phyloP scores from a whole-genome alignment of 495 filamentous ascomycete species.

The Cercophora samala region DNA sequence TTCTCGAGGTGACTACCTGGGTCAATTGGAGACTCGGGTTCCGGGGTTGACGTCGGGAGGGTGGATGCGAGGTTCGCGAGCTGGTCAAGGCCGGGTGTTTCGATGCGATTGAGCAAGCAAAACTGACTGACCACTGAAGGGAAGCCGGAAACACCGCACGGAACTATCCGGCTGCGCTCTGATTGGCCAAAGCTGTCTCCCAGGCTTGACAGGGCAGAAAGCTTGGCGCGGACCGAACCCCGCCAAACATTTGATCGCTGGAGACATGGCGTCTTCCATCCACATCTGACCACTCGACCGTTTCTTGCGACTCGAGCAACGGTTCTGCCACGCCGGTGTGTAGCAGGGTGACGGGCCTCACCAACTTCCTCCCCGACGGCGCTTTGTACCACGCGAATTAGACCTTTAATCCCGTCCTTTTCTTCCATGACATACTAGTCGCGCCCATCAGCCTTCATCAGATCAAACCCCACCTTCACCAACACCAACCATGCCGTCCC shows the following conservation, averaged over 20 bases:
- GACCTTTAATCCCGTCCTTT: neutral
- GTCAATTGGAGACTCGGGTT: conserved; percentile 24
- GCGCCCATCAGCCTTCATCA: neutral
- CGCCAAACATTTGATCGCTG: neutral
- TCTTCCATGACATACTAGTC: neutral
- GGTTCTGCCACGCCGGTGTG: neutral
- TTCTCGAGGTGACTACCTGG: conserved; percentile 21
- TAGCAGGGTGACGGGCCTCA: neutral
- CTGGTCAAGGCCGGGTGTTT: conserved; percentile 22
- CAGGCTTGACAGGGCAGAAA: conserved; percentile 2
- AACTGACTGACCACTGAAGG: conserved; percentile 28
- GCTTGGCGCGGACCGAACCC: conserved; percentile 14
- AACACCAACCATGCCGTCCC: conserved; percentile 49
- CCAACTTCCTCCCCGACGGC: neutral
- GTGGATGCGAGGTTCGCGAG: conserved; percentile 14
- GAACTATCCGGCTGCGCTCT: conserved; percentile 30
- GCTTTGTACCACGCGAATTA: too few relatives aligned
- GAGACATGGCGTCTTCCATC: neutral
- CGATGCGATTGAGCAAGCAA: conserved; percentile 25
- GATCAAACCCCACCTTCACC: conserved; percentile 21
- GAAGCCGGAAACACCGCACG: conserved; percentile 30
- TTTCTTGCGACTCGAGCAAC: neutral
- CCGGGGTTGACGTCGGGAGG: conserved; percentile 21
- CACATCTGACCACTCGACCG: neutral
- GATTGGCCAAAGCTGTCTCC: conserved; percentile 43